Percentiles rank a stretch among this genome's conserved stretches.
Conservation (phyloP, 306 rosid genomes). For the Dalbergia cultrata region DNA sequence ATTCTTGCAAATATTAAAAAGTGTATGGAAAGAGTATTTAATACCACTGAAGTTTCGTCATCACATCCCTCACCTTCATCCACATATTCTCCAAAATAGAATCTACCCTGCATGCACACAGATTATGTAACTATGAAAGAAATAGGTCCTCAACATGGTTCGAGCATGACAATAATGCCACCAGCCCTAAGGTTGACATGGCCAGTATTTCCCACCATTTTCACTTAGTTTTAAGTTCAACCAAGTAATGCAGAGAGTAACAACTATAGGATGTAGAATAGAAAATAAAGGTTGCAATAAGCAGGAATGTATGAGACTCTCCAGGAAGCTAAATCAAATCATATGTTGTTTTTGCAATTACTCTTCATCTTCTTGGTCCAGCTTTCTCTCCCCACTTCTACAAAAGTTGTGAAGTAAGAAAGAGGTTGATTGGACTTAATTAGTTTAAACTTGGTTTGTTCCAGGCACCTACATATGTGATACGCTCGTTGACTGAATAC, state of each 20-base stretch:
- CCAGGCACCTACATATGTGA: slow-evolving; percentile 67
- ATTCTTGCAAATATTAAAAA: slow-evolving; percentile 33
- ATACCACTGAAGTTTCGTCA: slow-evolving; percentile 79
- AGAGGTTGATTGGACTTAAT: slow-evolving; percentile 33
- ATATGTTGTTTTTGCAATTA: slow-evolving; percentile 20
- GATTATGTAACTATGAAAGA: slow-evolving; percentile 24
- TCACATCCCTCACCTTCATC: slow-evolving; percentile 75
- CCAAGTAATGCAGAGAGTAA: slow-evolving; percentile 23
- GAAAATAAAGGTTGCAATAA: background rate
- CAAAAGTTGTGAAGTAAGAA: slow-evolving; percentile 5
- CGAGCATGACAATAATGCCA: slow-evolving; percentile 20
- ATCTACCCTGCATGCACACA: slow-evolving; percentile 83
- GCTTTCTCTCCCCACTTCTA: slow-evolving; percentile 23
- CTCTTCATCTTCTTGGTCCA: slow-evolving; percentile 33
- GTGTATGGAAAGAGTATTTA: slow-evolving; percentile 4
- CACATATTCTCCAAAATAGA: slow-evolving; percentile 91
- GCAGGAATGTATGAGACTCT: slow-evolving; percentile 17
- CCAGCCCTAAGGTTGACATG: slow-evolving; percentile 32
- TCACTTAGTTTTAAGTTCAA: slow-evolving; percentile 32
- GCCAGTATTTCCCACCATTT: slow-evolving; percentile 21
- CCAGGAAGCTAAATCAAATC: slow-evolving; percentile 38
- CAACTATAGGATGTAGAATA: background rate
- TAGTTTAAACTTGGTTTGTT: slow-evolving; percentile 40
- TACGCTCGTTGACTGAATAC: slow-evolving; percentile 81
- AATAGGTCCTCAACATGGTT: slow-evolving; percentile 8